Evolutionary conservation across 495 filamentous ascomycete species (phyloP), one percentile per base, ranked within the genome.

Genomic region (Lentithecium fluviatile): DNA sequence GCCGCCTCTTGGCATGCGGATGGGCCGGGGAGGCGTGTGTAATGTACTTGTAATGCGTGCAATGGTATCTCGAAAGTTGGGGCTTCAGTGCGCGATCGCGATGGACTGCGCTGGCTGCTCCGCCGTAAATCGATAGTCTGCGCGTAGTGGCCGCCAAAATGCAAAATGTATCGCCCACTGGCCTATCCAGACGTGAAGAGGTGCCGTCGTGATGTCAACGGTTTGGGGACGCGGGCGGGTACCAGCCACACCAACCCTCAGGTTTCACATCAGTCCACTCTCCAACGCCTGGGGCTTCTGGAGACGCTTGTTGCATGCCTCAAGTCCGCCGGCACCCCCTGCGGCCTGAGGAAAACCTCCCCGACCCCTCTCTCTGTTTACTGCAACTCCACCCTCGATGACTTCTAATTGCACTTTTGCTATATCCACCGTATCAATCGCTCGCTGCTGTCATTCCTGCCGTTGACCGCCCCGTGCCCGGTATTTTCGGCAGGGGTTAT

Each of bases 171-270:
- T 32, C 29, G n/a, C 23, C 47, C 46, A 61, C 54, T 61, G 58
- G 58, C 55, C 42, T 42, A 46, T 1, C 26, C 29, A 32, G 3
- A 29, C 52, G 6, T 23, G 3, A 52, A 17, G n/a, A 21, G 23
- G 21, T 38, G 17, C 17, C 24, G 5, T 56, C 52, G 60, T 63
- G 60, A 63, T 63, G 60, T 63, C 60, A 56, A 57, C 37, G 20
- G 17, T 10, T 15, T n/a, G 17, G 17, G 12, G 46, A 37, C 4
- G 13, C 46, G 46, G 46, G 45, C 46, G 29, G 51, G 48, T 15
- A 52, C 60, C 55, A 60, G 54, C 64, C 64, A 62, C 65, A 52
- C 59, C 59, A 67, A 47, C 58, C 60, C 45, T 58, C 60, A 10
- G 65, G 65, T 68, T 68, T 68, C 65, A 68, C 43, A 23, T 26